Percentiles rank a stretch among this genome's conserved stretches.
Evolutionary conservation across 2,329 filamentous ascomycete genomes (phyloP).

Genomic region (Talaromyces sp.): DNA sequence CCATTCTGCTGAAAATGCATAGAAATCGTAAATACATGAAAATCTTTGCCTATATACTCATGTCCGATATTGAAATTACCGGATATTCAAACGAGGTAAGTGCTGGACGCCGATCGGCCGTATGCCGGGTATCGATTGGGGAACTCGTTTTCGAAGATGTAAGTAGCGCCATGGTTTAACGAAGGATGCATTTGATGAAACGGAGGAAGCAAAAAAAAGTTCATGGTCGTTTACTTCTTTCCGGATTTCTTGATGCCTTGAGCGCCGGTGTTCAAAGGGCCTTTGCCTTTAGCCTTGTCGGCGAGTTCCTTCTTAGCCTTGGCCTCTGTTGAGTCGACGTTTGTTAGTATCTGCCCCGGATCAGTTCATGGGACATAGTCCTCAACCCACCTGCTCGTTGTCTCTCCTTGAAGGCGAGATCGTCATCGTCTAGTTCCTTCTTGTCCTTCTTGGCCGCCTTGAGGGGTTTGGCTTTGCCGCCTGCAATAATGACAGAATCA

Average conservation of each 20-base stretch:
- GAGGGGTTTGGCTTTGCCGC: conserved; percentile 77
- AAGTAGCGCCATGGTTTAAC: not conserved
- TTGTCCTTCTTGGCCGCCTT: conserved; percentile 84
- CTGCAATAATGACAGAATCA: conserved; percentile 43
- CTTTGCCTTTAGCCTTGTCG: conserved; percentile 80
- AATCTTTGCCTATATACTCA: not conserved
- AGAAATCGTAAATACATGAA: conserved; percentile 6
- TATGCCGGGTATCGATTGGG: conserved; percentile 8
- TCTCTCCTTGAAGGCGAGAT: conserved; percentile 77
- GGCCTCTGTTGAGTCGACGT: conserved; percentile 55
- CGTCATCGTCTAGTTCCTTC: conserved; percentile 83
- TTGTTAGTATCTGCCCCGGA: not conserved
- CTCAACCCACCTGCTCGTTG: conserved; percentile 68
- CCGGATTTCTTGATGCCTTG: conserved; percentile 98
- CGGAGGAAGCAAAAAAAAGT: not conserved
- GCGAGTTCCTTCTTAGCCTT: conserved; percentile 81
- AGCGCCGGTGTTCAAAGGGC: conserved; percentile 74
- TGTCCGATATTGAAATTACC: not conserved
- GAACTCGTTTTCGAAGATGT: not conserved
- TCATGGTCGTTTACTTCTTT: conserved; percentile 69
- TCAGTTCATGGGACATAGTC: too few relatives aligned
- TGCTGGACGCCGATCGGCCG: conserved; percentile 1
- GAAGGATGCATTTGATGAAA: not conserved
- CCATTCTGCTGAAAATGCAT: not conserved
- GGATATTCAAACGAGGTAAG: not conserved